These are phyloP conservation scores for Calycina marina DNA, from an alignment of 2,329 filamentous ascomycete genomes.

Conservation along the genomic window DNA sequence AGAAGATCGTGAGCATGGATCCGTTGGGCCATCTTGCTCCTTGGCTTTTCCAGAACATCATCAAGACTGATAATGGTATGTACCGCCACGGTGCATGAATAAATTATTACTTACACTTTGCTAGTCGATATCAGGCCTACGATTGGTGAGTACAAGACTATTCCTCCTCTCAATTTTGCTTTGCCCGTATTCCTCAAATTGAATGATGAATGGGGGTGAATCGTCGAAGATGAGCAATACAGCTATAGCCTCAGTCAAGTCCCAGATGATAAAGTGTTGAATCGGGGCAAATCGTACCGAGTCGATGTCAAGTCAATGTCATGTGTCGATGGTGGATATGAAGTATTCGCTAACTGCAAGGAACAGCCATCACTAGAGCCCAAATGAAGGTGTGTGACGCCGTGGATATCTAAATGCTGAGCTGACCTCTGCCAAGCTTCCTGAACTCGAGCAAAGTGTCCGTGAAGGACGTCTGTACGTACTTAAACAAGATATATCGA, in stretches of 20 bases:
- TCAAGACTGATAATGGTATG: slow-evolving; percentile 56
- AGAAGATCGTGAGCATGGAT: slow-evolving; percentile 97
- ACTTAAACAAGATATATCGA: background rate
- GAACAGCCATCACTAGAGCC: slow-evolving; percentile 22
- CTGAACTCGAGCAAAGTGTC: slow-evolving; percentile 84
- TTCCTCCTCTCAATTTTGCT: no score
- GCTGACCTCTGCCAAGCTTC: slow-evolving; percentile 36
- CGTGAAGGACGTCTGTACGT: slow-evolving; percentile 55
- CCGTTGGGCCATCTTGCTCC: slow-evolving; percentile 79
- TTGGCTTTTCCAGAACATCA: slow-evolving; percentile 68
- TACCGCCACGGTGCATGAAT: slow-evolving; percentile 1
- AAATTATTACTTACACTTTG: slow-evolving; percentile 10
- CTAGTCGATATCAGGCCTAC: slow-evolving; percentile 24
- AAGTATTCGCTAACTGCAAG: slow-evolving; percentile 9
- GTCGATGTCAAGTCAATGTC: no score
- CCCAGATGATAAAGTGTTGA: no score
- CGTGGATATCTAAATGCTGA: slow-evolving; percentile 3
- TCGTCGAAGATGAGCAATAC: no score
- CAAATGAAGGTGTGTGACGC: slow-evolving; percentile 22
- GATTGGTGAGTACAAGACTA: slow-evolving; percentile 19
- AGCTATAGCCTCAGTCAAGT: no score
- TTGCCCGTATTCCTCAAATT: no score
- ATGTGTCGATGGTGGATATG: no score
- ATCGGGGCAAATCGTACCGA: no score
- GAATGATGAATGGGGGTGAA: no score